phyloP scores from a whole-genome alignment of 1,139 yeast genomes.

The Williopsis jadinii region DNA sequence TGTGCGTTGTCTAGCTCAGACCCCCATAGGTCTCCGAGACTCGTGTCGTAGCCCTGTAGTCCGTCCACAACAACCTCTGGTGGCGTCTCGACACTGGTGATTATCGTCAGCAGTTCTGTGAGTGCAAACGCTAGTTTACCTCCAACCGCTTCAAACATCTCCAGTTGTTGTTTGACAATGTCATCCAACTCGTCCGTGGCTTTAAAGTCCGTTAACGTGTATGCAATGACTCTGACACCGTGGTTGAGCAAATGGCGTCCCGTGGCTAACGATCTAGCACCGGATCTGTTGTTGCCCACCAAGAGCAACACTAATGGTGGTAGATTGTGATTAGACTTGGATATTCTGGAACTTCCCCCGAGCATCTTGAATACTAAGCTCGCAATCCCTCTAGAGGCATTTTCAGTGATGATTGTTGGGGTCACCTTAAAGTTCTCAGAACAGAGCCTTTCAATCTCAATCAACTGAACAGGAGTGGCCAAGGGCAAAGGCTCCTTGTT shows the following conservation, averaged over 20 bases:
- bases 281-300: conserved; percentile 69
- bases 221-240: conserved; percentile 63
- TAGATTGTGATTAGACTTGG: conserved; percentile 59
- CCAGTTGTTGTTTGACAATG: conserved; percentile 35
- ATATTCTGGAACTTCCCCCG: conserved; percentile 62
- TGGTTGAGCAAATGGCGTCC: conserved; percentile 77
- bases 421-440: conserved; percentile 46
- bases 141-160: conserved; percentile 47
- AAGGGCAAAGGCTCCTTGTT: conserved; percentile 38
- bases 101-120: conserved; percentile 28
- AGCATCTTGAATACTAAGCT: conserved; percentile 52
- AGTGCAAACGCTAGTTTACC: conserved; percentile 37
- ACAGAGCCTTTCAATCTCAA: conserved; percentile 68
- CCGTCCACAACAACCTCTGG: conserved; percentile 77
- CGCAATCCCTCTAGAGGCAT: conserved; percentile 64
- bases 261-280: conserved; percentile 69
- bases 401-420: conserved; percentile 50
- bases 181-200: conserved; percentile 22
- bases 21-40: conserved; percentile 40
- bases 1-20: conserved; percentile 41
- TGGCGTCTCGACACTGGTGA: conserved; percentile 55
- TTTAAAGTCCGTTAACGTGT: conserved; percentile 35
- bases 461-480: conserved; percentile 73
- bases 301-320: conserved; percentile 72
- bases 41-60: conserved; percentile 75